A percentile compares a stretch with the other conserved stretches of the same genome.
Conservation (phyloP, 2,329 filamentous ascomycete species). For the Fusarium sterilihyphosum region DNA sequence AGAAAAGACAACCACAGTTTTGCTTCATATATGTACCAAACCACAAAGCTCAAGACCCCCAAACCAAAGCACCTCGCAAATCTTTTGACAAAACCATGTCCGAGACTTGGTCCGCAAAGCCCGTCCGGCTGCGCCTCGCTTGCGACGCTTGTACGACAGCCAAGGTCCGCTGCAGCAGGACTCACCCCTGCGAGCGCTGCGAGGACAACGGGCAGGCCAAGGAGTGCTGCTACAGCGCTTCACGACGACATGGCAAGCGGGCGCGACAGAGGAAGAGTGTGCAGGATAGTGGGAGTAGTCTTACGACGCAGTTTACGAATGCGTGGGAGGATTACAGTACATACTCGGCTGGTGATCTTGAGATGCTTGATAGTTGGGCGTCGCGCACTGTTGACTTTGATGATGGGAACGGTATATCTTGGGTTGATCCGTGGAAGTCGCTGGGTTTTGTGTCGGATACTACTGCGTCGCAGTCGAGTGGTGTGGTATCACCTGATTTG, state of each 20-base stretch:
- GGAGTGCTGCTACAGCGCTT: constrained; percentile 25
- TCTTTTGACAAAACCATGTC: neutral
- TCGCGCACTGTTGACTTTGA: constrained; percentile 20
- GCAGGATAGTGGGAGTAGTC: neutral
- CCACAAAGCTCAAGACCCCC: neutral
- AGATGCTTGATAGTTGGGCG: constrained; percentile 15
- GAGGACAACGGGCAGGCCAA: constrained; percentile 19
- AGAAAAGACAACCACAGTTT: neutral
- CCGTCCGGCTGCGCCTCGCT: constrained; percentile 25
- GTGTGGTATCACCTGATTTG: neutral
- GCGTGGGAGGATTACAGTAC: constrained; percentile 4
- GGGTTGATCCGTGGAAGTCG: constrained; percentile 10
- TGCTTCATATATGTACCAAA: constrained; percentile 15
- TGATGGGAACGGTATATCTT: constrained; percentile 3
- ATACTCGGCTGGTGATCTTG: neutral
- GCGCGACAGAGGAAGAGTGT: constrained; percentile 14
- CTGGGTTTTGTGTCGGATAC: neutral
- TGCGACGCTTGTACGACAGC: constrained; percentile 32
- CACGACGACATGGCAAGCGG: constrained; percentile 17
- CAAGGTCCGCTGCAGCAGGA: constrained; percentile 32
- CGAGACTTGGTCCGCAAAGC: constrained; percentile 13
- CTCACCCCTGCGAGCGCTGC: constrained; percentile 30
- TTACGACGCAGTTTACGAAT: neutral
- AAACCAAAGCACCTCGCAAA: neutral
- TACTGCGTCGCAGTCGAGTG: constrained; percentile 1